Base-by-base conservation (phyloP, 2,329 filamentous ascomycete genomes). In the Herpotrichia juniperi region DNA sequence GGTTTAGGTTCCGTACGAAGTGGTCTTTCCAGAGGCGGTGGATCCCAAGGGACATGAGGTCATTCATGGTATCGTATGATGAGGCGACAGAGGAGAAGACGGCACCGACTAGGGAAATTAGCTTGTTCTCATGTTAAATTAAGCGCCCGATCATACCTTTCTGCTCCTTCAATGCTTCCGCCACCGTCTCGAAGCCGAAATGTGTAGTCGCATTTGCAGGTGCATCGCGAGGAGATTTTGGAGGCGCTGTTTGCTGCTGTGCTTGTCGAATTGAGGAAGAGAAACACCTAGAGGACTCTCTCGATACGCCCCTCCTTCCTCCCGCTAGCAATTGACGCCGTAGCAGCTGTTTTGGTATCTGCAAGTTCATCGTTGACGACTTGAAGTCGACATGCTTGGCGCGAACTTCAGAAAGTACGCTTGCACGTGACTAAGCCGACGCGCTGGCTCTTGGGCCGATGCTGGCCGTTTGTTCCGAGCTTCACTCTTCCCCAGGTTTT, bases 31-130 rank as follows among this genome's bases (percentile, higher is more conserved):
- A 99, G 31, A 99, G 80, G 37, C 94, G 89, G 75, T 99, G 94
- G 77, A 96, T 93, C 49, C 94, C 94, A 42, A 99, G 85, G 7
- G 94, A 97, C 94, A 99, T 99, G 62, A 97, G 83, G 74, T 99
- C 94, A 78, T 99, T 99, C 94, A 99, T 99, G 57, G 88, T 89
- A 76, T 99, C 94, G 78, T 99, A 99, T 16, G 89, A 91, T 57
- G 90, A 87, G 62, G 94, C 94, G 34, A 99, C 94, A 61, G 89
- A 97, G 74, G 91, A 93, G 79, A 99, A 99, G 52, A 99, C 94
- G 35, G 85, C 86, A 54, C 89, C 89, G 34, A 97, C 93, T 81
- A 78, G 74, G 67, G 77, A 21, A 37, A 54, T 65, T 39, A 58
- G 53, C 32, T 19, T 51, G 45, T 22, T 10, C 22, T 3, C 6